Base-by-base conservation (phyloP, 306 rosid genomes). In the Cicer bijugum region DNA sequence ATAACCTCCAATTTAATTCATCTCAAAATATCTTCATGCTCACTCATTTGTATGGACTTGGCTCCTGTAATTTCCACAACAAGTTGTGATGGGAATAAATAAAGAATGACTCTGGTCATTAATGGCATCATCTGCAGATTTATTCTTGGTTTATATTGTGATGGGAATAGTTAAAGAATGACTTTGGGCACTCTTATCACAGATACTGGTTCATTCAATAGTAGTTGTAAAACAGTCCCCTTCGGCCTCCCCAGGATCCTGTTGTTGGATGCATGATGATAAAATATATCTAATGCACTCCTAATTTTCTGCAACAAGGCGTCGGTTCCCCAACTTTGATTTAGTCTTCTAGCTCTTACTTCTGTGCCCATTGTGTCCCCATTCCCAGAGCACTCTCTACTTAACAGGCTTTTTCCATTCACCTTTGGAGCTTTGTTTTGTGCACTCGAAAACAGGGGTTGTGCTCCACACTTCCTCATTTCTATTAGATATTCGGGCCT, bases 1-100 rank as follows among this genome's bases (percentile, higher is more conserved):
- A 33, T 28, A 28, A 42, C 61, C 65, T 58, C 43, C 43, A 12
- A 33, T 58, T 58, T 58, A 12, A 28, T 28, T 33, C 40, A 37
- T 58, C 43, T 58, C 65, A 12, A 28, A 58, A 33, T 33, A 58
- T 33, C 43, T 58, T n/a, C 42, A 61, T 0, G 59, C 35, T 53
- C 47, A n/a, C 14, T 9, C 47, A 14, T 37, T n/a, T 62, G 47
- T 62, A 58, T 58, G 38, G 47, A 46, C 44, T 38, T 37, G 67
- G 20, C 46, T n/a, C 67, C 67, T n/a, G 47, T 62, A 38, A 62
- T 37, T 62, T 62, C 7, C 67, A 62, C 40, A 23, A 57, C 6
- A 59, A 28, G 45, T 12, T 17, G 19, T 17, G 19, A 17, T 17
- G 19, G 19, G 19, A 17, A 17, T 17, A 17, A 17, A 17, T 17